Conservation (phyloP, 352 stramenopile species). For the Globisporangium paddicum region DNA sequence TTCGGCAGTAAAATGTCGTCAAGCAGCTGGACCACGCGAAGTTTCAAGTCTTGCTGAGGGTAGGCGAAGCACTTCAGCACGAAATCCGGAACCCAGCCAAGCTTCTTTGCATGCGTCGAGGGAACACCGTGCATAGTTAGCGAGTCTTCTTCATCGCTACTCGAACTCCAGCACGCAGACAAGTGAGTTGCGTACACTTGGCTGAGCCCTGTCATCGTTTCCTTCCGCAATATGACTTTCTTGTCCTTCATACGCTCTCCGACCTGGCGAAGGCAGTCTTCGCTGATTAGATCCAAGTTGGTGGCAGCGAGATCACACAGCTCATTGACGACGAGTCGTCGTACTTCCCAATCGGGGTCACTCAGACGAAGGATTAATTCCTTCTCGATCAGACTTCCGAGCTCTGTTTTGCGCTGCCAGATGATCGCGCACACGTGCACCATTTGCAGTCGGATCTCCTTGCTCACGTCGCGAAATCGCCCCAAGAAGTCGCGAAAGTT, state of each 20-base stretch:
- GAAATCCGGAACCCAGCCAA: constrained; percentile 80
- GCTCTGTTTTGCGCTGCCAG: constrained; percentile 63
- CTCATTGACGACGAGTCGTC: constrained; percentile 69
- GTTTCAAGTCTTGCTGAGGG: constrained; percentile 74
- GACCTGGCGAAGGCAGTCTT: constrained; percentile 62
- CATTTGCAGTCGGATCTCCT: constrained; percentile 85
- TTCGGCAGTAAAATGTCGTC: constrained; percentile 86
- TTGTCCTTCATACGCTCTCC: constrained; percentile 89
- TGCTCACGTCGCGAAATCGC: constrained; percentile 82
- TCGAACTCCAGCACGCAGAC: constrained; percentile 45
- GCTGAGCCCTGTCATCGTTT: constrained; percentile 86
- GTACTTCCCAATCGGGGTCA: constrained; percentile 85
- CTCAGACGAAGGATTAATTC: constrained; percentile 66
- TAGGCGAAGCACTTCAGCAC: constrained; percentile 87
- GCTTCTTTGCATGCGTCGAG: constrained; percentile 43
- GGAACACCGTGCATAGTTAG: constrained; percentile 31
- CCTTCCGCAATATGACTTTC: constrained; percentile 68
- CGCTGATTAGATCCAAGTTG: constrained; percentile 55
- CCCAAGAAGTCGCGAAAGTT: constrained; percentile 84
- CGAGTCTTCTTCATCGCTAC: constrained; percentile 12
- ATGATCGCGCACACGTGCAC: constrained; percentile 66
- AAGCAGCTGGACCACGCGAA: constrained; percentile 77
- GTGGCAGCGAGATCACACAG: constrained; percentile 79
- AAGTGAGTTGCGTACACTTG: constrained; percentile 78
- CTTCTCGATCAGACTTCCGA: constrained; percentile 55